Evolutionary conservation across 352 stramenopile species (phyloP).

Genomic region (Globisporangium spiculum): DNA sequence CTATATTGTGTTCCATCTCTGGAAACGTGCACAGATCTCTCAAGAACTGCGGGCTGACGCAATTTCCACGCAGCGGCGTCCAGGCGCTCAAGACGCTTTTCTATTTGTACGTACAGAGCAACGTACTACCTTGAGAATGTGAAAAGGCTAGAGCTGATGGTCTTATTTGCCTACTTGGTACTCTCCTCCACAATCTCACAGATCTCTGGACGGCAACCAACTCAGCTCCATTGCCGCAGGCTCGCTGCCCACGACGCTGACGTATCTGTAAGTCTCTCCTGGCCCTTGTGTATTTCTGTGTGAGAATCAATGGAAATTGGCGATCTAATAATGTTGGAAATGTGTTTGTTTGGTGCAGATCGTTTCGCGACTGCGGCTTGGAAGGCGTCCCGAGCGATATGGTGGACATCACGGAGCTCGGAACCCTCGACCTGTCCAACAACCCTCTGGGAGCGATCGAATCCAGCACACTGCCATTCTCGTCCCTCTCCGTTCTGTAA

Average conservation of each 20-base stretch:
- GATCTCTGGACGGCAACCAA: slow-evolving; percentile 2
- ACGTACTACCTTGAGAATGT: background rate
- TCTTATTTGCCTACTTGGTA: background rate
- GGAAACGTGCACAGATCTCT: slow-evolving; percentile 1
- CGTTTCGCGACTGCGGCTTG: slow-evolving; percentile 1
- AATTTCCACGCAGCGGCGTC: slow-evolving; percentile 4
- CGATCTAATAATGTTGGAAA: background rate
- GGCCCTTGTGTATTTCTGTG: background rate
- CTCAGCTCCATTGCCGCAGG: background rate
- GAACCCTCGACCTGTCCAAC: slow-evolving; percentile 3
- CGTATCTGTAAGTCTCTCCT: slow-evolving; percentile 1
- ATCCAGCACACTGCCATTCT: background rate
- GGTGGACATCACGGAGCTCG: background rate
- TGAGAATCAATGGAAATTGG: background rate
- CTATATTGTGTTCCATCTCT: background rate
- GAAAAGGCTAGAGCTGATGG: background rate
- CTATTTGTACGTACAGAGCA: background rate
- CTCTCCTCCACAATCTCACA: background rate
- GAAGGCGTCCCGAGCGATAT: slow-evolving; percentile 3
- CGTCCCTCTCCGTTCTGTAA: slow-evolving; percentile 2
- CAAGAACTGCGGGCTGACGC: slow-evolving; percentile 1
- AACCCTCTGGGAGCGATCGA: slow-evolving; percentile 5
- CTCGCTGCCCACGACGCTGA: slow-evolving; percentile 5
- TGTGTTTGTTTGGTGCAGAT: background rate
- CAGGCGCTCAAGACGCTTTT: background rate